These are phyloP conservation scores for Sporothrix euskadiensis DNA, from an alignment of 2,329 filamentous ascomycete genomes.

Conservation along the genomic window DNA sequence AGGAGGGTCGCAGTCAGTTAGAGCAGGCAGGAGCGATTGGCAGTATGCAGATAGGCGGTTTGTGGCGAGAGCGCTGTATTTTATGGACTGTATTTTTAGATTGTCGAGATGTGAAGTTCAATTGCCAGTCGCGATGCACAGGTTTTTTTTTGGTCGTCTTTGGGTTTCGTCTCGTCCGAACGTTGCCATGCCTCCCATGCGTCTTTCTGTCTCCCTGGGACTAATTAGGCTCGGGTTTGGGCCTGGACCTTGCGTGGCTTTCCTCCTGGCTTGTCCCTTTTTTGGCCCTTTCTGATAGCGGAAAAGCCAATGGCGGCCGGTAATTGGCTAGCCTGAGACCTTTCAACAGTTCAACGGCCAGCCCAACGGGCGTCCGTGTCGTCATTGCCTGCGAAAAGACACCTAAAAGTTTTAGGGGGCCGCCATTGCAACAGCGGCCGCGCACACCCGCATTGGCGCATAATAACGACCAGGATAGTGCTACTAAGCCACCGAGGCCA, in stretches of 20 bases:
- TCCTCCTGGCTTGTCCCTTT: background rate
- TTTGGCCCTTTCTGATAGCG: background rate
- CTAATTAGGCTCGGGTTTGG: background rate
- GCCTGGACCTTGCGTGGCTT: background rate
- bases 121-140: background rate
- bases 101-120: background rate
- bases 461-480: conserved; percentile 5
- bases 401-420: background rate
- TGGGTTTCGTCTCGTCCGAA: background rate
- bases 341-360: background rate
- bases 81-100: background rate
- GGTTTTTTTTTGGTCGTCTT: background rate
- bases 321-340: conserved; percentile 7
- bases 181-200: background rate
- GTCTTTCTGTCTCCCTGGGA: background rate
- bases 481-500: background rate
- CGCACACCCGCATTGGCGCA: conserved; percentile 17
- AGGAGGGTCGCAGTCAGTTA: background rate
- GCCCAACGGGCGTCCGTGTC: background rate
- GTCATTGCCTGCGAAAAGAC: background rate
- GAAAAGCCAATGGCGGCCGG: background rate
- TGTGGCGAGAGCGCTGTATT: background rate
- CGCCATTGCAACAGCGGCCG: background rate
- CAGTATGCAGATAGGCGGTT: conserved; percentile 17
- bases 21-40: background rate